Evolutionary conservation across 805 yeast genomes (phyloP), one percentile per base, ranked within the genome.

Genomic region (Tetrapisispora arboricola): DNA sequence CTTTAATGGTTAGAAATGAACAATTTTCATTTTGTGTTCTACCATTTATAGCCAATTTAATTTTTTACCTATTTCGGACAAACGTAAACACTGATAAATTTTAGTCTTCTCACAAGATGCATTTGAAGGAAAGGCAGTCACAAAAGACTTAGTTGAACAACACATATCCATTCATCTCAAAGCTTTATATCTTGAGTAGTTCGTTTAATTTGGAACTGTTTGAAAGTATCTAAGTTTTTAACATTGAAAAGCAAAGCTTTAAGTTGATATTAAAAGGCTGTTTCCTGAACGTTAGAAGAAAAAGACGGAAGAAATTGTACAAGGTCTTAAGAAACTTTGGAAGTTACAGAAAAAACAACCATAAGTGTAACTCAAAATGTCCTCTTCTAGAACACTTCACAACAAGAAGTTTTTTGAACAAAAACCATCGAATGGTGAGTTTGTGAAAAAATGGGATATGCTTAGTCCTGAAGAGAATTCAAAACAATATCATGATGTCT

Each of bases 61-160:
- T 32, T 19, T 41, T 41, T 32, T 36, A 16, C 41, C 38, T 26
- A 27, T 19, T 32, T 13, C 19, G 38, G 41, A 27, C 18, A 36
- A 32, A 18, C 15, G 27, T 32, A 36, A 41, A 41, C 26, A 39
- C 17, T 5, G n/a, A 31, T 19, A 21, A 24, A 8, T 7, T 28
- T 28, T 15, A 10, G 18, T 28, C 18, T 28, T 28, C 18, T n/a
- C 18, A 28, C 9, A n/a, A 28, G 16, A 15, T 16, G 31, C 31
- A 28, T 28, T 18, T 28, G 11, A 15, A 28, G 8, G 16, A 17
- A n/a, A 5, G 3, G 20, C 24, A 7, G 37, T 24, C 37, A 34
- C 37, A 34, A 34, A 34, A 34, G 20, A 20, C 11, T 25, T 12
- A 11, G 7, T 25, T 6, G 13, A 11, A 25, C 12, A 11, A 25